Evolutionary conservation across 2,329 filamentous ascomycete genomes (phyloP).

Genomic region (Juglanconis oblonga): DNA sequence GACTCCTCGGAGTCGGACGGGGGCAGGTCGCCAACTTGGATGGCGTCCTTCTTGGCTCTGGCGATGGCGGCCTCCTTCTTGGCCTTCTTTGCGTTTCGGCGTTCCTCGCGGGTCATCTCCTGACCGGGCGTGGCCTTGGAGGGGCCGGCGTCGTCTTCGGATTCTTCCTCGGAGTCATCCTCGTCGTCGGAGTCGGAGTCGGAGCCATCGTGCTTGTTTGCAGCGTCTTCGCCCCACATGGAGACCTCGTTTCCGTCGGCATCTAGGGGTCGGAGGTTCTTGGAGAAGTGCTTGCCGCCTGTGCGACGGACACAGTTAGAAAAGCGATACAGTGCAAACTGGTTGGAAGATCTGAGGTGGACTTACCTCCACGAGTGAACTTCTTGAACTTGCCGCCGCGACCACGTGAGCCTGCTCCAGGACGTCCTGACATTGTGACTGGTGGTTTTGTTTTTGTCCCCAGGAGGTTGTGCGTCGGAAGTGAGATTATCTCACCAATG

Average conservation of each 20-base stretch:
- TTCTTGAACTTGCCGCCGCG: slow-evolving; percentile 94
- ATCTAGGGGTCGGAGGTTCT: slow-evolving; percentile 83
- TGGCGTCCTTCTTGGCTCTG: slow-evolving; percentile 65
- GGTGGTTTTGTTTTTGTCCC: not conserved
- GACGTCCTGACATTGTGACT: slow-evolving; percentile 44
- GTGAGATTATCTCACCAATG: too few species aligned
- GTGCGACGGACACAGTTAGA: slow-evolving; percentile 20
- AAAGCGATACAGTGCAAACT: not conserved
- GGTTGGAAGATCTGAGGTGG: not conserved
- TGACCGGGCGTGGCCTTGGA: slow-evolving; percentile 35
- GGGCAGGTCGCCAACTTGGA: slow-evolving; percentile 83
- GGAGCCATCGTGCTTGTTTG: slow-evolving; percentile 45
- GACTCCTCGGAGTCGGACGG: slow-evolving; percentile 65
- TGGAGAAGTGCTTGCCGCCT: slow-evolving; percentile 96
- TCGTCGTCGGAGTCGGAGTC: slow-evolving; percentile 47
- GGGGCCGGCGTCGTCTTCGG: slow-evolving; percentile 36
- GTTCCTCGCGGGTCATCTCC: slow-evolving; percentile 76
- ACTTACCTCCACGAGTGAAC: slow-evolving; percentile 81
- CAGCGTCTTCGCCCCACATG: slow-evolving; percentile 73
- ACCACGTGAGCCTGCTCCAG: slow-evolving; percentile 60
- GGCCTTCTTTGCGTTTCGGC: slow-evolving; percentile 82
- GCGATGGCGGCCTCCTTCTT: slow-evolving; percentile 87
- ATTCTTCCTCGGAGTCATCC: slow-evolving; percentile 48
- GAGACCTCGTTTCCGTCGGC: slow-evolving; percentile 83
- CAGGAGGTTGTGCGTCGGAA: too few species aligned